A percentile compares a stretch with the other conserved stretches of the same genome.
phyloP scores from a whole-genome alignment of 2,329 filamentous ascomycete species.

The Pseudodiploospora longispora region DNA sequence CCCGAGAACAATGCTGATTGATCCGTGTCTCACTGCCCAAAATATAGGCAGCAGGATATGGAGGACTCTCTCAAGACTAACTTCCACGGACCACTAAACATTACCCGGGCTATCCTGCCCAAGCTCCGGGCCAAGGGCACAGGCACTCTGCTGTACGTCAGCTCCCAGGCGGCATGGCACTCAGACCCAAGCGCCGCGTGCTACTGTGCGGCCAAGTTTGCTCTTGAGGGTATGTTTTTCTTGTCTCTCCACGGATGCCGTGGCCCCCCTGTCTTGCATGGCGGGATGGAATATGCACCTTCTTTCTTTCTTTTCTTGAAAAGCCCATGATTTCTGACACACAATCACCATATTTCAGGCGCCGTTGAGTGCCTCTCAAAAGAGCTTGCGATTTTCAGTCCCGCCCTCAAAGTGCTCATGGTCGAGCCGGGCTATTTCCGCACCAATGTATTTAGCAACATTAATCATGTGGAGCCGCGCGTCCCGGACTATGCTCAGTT shows the following conservation, averaged over 20 bases:
- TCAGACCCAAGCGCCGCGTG: constrained; percentile 20
- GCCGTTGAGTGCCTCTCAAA: constrained; percentile 18
- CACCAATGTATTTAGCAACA: constrained; percentile 30
- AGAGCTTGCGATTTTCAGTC: constrained; percentile 14
- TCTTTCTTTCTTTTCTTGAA: not conserved
- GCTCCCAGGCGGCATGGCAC: constrained; percentile 27
- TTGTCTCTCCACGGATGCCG: not conserved
- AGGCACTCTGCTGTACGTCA: constrained; percentile 26
- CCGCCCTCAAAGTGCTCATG: constrained; percentile 26
- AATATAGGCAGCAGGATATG: constrained; percentile 16
- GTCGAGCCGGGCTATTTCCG: constrained; percentile 33
- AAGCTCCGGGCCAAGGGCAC: constrained; percentile 19
- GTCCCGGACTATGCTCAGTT: constrained; percentile 21
- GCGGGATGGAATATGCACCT: not conserved
- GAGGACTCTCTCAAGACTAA: constrained; percentile 24
- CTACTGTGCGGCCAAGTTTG: constrained; percentile 25
- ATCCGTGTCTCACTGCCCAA: too few species aligned
- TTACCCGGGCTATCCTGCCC: constrained; percentile 26
- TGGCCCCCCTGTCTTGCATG: not conserved
- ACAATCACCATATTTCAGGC: constrained; percentile 6
- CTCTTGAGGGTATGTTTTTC: constrained; percentile 19
- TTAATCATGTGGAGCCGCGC: constrained; percentile 18
- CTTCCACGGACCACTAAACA: constrained; percentile 28
- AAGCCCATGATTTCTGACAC: not conserved
- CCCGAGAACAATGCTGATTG: too few species aligned